Base-by-base conservation (phyloP, 495 filamentous ascomycete species). In the Neurospora terricola region DNA sequence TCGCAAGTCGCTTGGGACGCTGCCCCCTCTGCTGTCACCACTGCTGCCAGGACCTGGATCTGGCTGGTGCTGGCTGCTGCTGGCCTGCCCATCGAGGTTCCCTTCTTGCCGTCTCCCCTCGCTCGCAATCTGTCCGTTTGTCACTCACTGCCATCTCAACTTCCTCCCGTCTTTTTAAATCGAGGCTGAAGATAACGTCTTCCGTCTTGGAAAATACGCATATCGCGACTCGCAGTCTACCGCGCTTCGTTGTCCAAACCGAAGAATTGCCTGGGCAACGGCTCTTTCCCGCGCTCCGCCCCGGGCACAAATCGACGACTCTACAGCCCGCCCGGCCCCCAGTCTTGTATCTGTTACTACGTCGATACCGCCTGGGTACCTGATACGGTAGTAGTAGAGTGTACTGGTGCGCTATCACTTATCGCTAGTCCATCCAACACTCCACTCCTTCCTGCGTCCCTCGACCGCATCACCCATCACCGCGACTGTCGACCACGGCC, bases 101-200 rank as follows among this genome's bases (percentile, higher is more conserved):
- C 39, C 45, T 72, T 40, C 48, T 43, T 70, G 69, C 73, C 59
- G 66, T 38, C 70, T 34, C 38, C 43, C 18, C n/a, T 68, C 71
- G 40, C 73, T 71, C 37, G 38, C 71, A 71, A 59, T 73, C 75
- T 74, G 76, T 73, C 76, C 73, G 76, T 73, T 74, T 76, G 74
- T 73, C 74, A 72, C 66, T 70, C 66, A 38, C 74, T 72, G 70
- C 54, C 69, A 72, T 69, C 73, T 69, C 43, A 34, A 14, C 71
- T 59, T 62, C 59, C 66, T 66, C 54, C 54, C 27, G 54, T 66
- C 23, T 66, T 34, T 7, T 27, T 12, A 34, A 34, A 30, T 66
- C 14, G 27, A 34, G 54, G 18, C 7, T 66, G 27, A 34, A 34
- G 54, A 66, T 30, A 16, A 14, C 54, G 23, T 62, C 23, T 62